These are phyloP conservation scores for Phaseolus coccineus DNA, from an alignment of 331 rosid species.

Conservation along the genomic window DNA sequence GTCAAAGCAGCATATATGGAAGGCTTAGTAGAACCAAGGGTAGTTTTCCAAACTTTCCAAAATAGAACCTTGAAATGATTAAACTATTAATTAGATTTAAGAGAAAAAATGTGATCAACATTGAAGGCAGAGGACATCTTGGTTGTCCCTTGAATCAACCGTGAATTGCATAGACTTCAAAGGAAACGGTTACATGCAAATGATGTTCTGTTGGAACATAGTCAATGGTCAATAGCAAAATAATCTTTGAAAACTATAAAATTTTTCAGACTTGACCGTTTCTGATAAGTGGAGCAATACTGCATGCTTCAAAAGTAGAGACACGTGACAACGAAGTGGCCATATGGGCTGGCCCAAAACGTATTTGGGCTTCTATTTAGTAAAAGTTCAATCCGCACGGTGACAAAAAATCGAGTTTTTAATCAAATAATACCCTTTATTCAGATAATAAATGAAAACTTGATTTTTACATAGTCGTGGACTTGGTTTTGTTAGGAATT, in stretches of 20 bases:
- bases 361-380: too few species aligned
- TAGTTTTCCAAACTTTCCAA: neutral
- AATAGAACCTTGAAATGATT: neutral
- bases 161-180: neutral
- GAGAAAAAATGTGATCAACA: neutral
- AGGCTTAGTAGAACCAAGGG: neutral
- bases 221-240: slow-evolving; percentile 13
- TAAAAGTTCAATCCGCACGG: too few species aligned
- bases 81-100: neutral
- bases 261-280: neutral
- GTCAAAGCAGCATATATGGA: neutral
- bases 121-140: neutral
- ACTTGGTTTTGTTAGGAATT: too few species aligned
- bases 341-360: too few species aligned
- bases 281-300: neutral
- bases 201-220: neutral
- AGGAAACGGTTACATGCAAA: slow-evolving; percentile 6
- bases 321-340: too few species aligned
- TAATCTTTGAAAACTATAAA: neutral
- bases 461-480: too few species aligned
- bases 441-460: too few species aligned
- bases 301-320: too few species aligned
- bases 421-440: too few species aligned
- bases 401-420: too few species aligned
- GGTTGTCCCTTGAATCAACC: neutral